Percentiles rank a stretch among this genome's conserved stretches.
phyloP scores from a whole-genome alignment of 495 filamentous ascomycete species.

The Aspergillus leporis region DNA sequence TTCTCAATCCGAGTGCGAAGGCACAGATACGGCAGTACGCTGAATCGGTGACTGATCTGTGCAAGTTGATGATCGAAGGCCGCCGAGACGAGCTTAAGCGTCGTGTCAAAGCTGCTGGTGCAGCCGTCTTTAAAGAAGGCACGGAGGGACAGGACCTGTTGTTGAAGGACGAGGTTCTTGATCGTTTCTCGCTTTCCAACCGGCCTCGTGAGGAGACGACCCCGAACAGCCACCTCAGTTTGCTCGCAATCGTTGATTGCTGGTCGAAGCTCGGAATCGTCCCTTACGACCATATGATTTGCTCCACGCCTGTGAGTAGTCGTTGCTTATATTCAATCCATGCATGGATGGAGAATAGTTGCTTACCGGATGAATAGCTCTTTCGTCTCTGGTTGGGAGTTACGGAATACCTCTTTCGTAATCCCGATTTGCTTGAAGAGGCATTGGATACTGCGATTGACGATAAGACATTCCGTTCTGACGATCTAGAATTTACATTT shows the following conservation, averaged over 20 bases:
- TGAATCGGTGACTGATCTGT: slow-evolving; percentile 86
- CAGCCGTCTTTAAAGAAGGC: slow-evolving; percentile 69
- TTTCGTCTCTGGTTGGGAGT: slow-evolving; percentile 97
- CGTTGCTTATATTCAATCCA: background rate
- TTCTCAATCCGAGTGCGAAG: slow-evolving; percentile 89
- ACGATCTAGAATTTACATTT: slow-evolving; percentile 97
- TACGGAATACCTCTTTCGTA: slow-evolving; percentile 94
- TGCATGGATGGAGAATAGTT: background rate
- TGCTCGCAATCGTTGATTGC: slow-evolving; percentile 98
- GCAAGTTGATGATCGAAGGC: slow-evolving; percentile 92
- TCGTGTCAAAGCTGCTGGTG: slow-evolving; percentile 76
- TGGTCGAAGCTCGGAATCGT: slow-evolving; percentile 92
- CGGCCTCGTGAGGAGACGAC: slow-evolving; percentile 58
- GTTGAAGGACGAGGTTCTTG: slow-evolving; percentile 79
- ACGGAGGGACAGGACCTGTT: slow-evolving; percentile 64
- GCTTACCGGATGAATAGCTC: slow-evolving; percentile 46
- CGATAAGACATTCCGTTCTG: slow-evolving; percentile 82
- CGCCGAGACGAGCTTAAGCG: slow-evolving; percentile 73
- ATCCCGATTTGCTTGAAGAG: slow-evolving; percentile 79
- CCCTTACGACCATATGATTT: slow-evolving; percentile 99
- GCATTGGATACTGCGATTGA: slow-evolving; percentile 81
- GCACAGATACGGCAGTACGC: slow-evolving; percentile 94
- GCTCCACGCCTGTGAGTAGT: slow-evolving; percentile 77
- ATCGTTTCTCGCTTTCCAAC: slow-evolving; percentile 78
- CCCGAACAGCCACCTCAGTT: slow-evolving; percentile 88